These are phyloP conservation scores for Fusarium sacchari DNA, from an alignment of 2,329 filamentous ascomycete species.

Conservation along the genomic window DNA sequence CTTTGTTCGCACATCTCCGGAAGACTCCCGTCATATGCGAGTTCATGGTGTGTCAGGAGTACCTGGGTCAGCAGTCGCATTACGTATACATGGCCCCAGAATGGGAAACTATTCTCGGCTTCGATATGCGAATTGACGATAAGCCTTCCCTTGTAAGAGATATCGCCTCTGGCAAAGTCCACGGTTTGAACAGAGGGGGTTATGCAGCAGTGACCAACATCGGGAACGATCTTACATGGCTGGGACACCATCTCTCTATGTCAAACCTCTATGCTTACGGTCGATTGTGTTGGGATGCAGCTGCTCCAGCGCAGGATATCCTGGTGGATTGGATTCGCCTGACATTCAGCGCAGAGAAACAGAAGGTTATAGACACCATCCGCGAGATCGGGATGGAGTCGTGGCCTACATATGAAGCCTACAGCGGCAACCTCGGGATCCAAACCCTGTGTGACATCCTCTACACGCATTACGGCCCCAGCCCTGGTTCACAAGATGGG, in stretches of 20 bases:
- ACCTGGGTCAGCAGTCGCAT: not conserved
- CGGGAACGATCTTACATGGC: not conserved
- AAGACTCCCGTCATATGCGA: not conserved
- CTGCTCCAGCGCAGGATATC: not conserved
- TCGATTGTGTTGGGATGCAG: not conserved
- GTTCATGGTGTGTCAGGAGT: not conserved
- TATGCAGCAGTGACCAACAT: not conserved
- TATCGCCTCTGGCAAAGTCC: not conserved
- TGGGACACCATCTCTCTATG: not conserved
- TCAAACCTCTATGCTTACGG: not conserved
- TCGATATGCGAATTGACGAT: not conserved
- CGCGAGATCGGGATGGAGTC: not conserved
- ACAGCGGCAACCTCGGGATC: not conserved
- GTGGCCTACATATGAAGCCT: not conserved
- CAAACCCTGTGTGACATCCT: not conserved
- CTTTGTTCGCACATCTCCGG: not conserved
- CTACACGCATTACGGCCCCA: not conserved
- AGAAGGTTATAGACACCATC: not conserved
- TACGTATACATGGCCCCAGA: not conserved
- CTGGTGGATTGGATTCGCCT: not conserved
- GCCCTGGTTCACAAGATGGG: not conserved
- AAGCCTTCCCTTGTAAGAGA: not conserved
- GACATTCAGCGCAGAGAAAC: not conserved
- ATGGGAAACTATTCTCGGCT: not conserved
- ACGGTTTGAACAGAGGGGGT: not conserved